These are phyloP conservation scores for Pythium scleroteichum DNA, from an alignment of 352 stramenopile genomes.

Conservation along the genomic window DNA sequence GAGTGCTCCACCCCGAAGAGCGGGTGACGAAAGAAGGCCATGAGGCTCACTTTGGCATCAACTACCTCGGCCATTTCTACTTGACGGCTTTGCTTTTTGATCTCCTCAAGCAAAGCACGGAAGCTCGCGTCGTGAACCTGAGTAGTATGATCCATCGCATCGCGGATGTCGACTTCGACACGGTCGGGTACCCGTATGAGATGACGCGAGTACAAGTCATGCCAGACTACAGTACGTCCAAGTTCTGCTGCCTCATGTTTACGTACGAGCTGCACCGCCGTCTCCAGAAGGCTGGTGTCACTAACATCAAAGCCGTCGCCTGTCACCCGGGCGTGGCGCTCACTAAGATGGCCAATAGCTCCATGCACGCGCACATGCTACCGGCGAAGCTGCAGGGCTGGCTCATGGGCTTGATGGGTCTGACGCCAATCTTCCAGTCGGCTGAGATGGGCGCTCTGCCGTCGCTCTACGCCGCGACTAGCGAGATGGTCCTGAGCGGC, in stretches of 20 bases:
- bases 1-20: slow-evolving; percentile 36
- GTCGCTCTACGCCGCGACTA: slow-evolving; percentile 27
- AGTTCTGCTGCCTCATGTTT: slow-evolving; percentile 34
- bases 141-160: slow-evolving; percentile 36
- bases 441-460: slow-evolving; percentile 29
- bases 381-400: slow-evolving; percentile 16
- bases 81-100: slow-evolving; percentile 55
- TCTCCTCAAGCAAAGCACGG: slow-evolving; percentile 30
- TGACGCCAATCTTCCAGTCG: slow-evolving; percentile 30
- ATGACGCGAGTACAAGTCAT: slow-evolving; percentile 1
- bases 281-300: slow-evolving; percentile 17
- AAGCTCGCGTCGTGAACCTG: slow-evolving; percentile 43
- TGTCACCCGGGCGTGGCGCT: slow-evolving; percentile 33
- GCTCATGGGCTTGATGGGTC: slow-evolving; percentile 29
- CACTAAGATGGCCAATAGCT: slow-evolving; percentile 53
- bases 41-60: slow-evolving; percentile 67
- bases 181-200: slow-evolving; percentile 6
- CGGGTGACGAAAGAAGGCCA: slow-evolving; percentile 39
- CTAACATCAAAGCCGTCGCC: slow-evolving; percentile 25
- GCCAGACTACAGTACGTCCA: slow-evolving; percentile 44
- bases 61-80: slow-evolving; percentile 72
- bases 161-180: slow-evolving; percentile 17
- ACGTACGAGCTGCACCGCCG: slow-evolving; percentile 28
- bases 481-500: slow-evolving; percentile 24
- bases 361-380: slow-evolving; percentile 35